These are phyloP conservation scores for Chimonanthus salicifolius DNA, from an alignment of 164 flowering plant species.

Conservation along the genomic window DNA sequence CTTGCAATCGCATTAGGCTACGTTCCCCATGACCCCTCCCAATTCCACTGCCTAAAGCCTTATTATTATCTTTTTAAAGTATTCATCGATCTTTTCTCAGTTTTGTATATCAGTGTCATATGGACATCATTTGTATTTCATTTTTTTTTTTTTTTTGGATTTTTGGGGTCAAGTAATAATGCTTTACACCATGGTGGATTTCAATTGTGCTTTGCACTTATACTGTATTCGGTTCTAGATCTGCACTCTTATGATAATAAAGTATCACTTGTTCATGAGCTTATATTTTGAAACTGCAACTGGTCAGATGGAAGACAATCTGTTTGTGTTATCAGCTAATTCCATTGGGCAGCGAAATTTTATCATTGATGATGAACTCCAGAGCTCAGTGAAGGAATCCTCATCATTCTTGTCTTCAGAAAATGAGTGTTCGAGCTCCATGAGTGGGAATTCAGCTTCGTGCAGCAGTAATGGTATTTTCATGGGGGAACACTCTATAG, in stretches of 20 bases:
- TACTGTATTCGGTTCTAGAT: too few relatives aligned
- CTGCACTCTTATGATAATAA: background rate
- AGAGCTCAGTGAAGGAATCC: constrained; percentile 19
- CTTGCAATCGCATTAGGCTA: too few relatives aligned
- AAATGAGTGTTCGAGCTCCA: constrained; percentile 18
- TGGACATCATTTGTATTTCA: too few relatives aligned
- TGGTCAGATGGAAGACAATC: constrained; percentile 43
- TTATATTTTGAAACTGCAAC: constrained; percentile 1
- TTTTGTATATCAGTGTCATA: too few relatives aligned
- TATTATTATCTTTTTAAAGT: too few relatives aligned
- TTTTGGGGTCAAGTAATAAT: too few relatives aligned
- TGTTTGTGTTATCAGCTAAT: constrained; percentile 22
- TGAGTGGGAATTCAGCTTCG: constrained; percentile 26
- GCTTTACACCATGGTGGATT: too few relatives aligned
- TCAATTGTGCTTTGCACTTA: too few relatives aligned
- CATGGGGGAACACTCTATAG: constrained; percentile 14
- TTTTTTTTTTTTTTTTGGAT: too few relatives aligned
- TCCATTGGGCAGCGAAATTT: constrained; percentile 23
- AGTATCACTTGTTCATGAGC: background rate
- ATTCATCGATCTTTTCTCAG: too few relatives aligned
- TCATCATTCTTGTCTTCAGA: constrained; percentile 15
- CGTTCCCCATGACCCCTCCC: too few relatives aligned
- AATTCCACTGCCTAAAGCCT: too few relatives aligned
- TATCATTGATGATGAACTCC: constrained; percentile 9
- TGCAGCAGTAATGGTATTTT: constrained; percentile 19